Conservation (phyloP, 306 rosid genomes). For the Rosa lucieae region DNA sequence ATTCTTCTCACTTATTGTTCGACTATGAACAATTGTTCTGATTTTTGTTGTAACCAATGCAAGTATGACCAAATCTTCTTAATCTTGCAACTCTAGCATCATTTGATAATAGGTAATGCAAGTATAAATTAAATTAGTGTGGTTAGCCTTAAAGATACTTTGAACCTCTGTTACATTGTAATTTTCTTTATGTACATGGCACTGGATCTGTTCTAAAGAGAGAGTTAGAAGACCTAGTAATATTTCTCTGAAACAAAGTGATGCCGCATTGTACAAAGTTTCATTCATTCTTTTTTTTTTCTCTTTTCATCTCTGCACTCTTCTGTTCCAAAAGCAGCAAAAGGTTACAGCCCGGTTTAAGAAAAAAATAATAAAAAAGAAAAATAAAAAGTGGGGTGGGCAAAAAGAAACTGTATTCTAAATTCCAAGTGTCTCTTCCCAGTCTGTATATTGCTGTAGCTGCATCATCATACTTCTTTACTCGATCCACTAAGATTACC, state of each 20-base stretch:
- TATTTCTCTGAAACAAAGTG: not conserved
- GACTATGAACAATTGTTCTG: not conserved
- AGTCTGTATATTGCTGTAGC: not conserved
- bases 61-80: not conserved
- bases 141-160: not conserved
- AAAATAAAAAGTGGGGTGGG: not conserved
- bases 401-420: not conserved
- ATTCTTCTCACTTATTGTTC: not conserved
- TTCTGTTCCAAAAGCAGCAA: constrained; percentile 7
- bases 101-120: not conserved
- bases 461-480: constrained; percentile 3
- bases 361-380: not conserved
- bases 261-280: constrained; percentile 10
- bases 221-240: not conserved
- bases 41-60: not conserved
- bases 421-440: constrained; percentile 6
- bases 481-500: not conserved
- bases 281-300: constrained; percentile 7
- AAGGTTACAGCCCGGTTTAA: not conserved
- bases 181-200: not conserved
- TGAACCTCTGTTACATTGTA: not conserved
- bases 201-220: not conserved
- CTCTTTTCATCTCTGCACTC: constrained; percentile 9
- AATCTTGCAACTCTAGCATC: not conserved
- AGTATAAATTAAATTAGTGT: not conserved